Base-by-base conservation (phyloP, 2,329 filamentous ascomycete species). In the Escovopsis weberi region DNA sequence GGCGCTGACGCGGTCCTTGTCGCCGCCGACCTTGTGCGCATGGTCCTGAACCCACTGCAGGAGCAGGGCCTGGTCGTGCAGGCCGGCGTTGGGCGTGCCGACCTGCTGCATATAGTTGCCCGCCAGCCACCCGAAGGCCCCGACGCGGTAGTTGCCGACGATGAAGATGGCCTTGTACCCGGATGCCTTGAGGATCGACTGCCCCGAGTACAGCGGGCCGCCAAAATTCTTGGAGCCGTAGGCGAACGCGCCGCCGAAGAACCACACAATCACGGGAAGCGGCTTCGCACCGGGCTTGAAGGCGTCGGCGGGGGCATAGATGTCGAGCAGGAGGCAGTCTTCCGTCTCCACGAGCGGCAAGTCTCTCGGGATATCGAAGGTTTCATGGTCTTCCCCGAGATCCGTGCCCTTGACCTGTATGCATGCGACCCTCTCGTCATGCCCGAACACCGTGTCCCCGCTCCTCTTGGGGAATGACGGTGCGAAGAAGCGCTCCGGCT, bases 241-340 rank as follows among this genome's bases (percentile, higher is more conserved):
- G 2, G 59, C 55, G 47, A 63, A 72, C 15, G 58, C 67, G 3
- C 67, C 68, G 5, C 67, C 68, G 48, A 65, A 65, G 19, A 71
- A 55, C 59, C 60, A 71, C 6, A 68, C 60, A 12, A 65, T 53
- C 2, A 71, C 66, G 2, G 67, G 67, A 7, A 71, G 51, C 39
- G 54, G 55, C n/a, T 54, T 47, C 1, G 51, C 54, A 11, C 59
- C 55, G 26, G 59, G 52, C 15, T 58, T 49, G 18, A 68, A 51
- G 0, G 63, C 65, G 43, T 61, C 61, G 6, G 55, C 58, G 4
- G 69, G 69, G 1, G 69, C 66, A 36, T 64, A 65, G n/a, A 72
- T 48, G 48, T 72, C 67, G 11, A 72, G 60, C 47, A 68, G 69
- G 2, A 72, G 58, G 45, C 69, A 72, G 45, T 72, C 67, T 48